Evolutionary conservation across 352 stramenopile genomes (phyloP).

Genomic region (Peronospora belbahrii): DNA sequence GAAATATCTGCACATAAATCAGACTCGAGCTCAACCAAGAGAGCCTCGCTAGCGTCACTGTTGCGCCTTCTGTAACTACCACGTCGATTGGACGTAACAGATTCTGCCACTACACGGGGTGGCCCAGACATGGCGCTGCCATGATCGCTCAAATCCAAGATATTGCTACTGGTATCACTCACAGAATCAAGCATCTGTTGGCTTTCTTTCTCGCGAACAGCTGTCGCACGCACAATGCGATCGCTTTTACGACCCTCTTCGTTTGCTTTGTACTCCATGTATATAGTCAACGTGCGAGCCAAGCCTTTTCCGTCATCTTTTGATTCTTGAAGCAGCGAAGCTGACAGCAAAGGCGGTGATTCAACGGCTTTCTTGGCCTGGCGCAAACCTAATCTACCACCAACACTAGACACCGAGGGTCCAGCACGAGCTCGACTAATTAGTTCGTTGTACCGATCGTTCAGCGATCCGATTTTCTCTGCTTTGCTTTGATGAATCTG

Average conservation of each 20-base stretch:
- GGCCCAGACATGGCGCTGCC: constrained; percentile 6
- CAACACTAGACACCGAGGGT: not conserved
- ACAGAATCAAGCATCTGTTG: constrained; percentile 2
- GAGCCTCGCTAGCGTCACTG: constrained; percentile 14
- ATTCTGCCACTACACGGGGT: constrained; percentile 1
- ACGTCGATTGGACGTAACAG: constrained; percentile 2
- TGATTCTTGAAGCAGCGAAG: not conserved
- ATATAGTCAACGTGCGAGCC: constrained; percentile 9
- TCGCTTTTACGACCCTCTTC: constrained; percentile 12
- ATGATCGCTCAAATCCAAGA: constrained; percentile 5
- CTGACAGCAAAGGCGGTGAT: not conserved
- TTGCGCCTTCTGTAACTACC: not conserved
- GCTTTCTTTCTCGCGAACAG: constrained; percentile 13
- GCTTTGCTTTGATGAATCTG: constrained; percentile 20
- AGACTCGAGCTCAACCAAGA: constrained; percentile 20
- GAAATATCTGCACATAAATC: constrained; percentile 18
- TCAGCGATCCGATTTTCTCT: constrained; percentile 13
- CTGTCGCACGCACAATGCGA: constrained; percentile 15
- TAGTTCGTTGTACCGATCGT: constrained; percentile 21
- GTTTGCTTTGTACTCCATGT: constrained; percentile 22
- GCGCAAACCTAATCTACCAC: constrained; percentile 8
- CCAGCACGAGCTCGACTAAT: constrained; percentile 12
- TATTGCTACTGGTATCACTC: constrained; percentile 5
- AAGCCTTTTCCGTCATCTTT: constrained; percentile 10
- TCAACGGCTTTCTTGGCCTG: not conserved